Evolutionary conservation across 2,329 filamentous ascomycete species (phyloP), one percentile per base, ranked within the genome.

Genomic region (Niveomyces coronatus): DNA sequence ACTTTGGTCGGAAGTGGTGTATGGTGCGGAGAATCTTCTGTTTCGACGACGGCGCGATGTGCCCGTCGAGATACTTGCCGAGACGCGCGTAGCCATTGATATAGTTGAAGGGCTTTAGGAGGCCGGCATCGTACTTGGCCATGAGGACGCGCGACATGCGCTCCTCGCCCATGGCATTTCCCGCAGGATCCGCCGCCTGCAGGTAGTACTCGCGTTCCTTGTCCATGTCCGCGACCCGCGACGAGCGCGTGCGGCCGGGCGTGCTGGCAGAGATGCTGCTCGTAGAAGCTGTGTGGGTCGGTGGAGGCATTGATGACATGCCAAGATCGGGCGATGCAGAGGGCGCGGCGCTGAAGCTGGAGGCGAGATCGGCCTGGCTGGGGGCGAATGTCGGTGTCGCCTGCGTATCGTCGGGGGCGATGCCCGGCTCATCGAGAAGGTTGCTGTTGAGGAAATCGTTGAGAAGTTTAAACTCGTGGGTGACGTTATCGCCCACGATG

Each of bases 101-200:
- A 59, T 98, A 98, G 64, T 96, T 96, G 71, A 98, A 98, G 2
- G 91, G 91, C 54, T 88, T 91, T 42, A 98, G 68, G 53, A 98
- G 71, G 2, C 91, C 91, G 1, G 91, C 91, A 49, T 96, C 88
- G 61, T 94, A 93, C 61, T 98, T 98, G 45, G 91, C 91, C 57
- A 83, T 85, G 40, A 98, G 75, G 6, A 98, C 76, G 49, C 91
- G 86, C 53, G 89, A 83, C 85, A 98, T 94, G 43, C 91, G 82
- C 58, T 94, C 86, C 60, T 95, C 88, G 10, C 91, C 87, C 16
- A 82, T 83, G 49, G 86, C 73, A 49, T 76, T 75, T 37, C 89
- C 89, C 5, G 85, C 85, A 3, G 91, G 91, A 57, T 98, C 91
- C 35, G 91, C 91, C 11, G 91, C 91, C 47, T 94, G 93, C 62